A percentile compares a stretch with the other conserved stretches of the same genome.
Conservation (phyloP, 371 early-diverging fungal species). For the Mortierella sp. region DNA sequence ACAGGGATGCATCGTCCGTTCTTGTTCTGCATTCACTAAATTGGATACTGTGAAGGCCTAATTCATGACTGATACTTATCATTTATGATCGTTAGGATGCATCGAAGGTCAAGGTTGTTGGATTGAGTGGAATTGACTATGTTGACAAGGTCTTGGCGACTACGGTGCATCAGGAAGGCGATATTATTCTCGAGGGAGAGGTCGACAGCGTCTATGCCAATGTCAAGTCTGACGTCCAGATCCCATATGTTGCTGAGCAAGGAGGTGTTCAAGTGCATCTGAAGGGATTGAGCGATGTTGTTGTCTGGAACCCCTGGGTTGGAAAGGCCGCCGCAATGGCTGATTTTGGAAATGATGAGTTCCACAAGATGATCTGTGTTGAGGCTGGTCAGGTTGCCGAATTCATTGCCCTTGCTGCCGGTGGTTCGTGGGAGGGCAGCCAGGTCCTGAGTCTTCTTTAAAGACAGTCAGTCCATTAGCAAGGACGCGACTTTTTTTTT, state of each 20-base stretch:
- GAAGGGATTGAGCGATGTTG: constrained; percentile 61
- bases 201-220: constrained; percentile 65
- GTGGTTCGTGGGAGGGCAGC: constrained; percentile 80
- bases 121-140: constrained; percentile 71
- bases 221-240: constrained; percentile 62
- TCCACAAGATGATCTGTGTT: constrained; percentile 88
- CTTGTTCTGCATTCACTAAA: neutral
- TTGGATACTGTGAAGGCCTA: neutral
- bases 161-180: constrained; percentile 84
- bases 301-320: constrained; percentile 98
- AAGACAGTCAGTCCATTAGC: neutral
- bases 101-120: constrained; percentile 69
- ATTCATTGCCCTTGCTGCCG: constrained; percentile 74
- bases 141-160: constrained; percentile 86
- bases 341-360: constrained; percentile 91
- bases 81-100: constrained; percentile 63
- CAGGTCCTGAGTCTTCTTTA: constrained; percentile 75
- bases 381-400: constrained; percentile 91
- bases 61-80: neutral
- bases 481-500: neutral
- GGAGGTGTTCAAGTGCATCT: constrained; percentile 25
- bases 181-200: constrained; percentile 70
- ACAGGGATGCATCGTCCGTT: neutral
- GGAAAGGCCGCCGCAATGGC: constrained; percentile 90
- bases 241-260: constrained; percentile 38